Evolutionary conservation across 1,284 basidiomycete genomes (phyloP), one percentile per base, ranked within the genome.

Genomic region (Cutaneotrichosporon cavernicola): DNA sequence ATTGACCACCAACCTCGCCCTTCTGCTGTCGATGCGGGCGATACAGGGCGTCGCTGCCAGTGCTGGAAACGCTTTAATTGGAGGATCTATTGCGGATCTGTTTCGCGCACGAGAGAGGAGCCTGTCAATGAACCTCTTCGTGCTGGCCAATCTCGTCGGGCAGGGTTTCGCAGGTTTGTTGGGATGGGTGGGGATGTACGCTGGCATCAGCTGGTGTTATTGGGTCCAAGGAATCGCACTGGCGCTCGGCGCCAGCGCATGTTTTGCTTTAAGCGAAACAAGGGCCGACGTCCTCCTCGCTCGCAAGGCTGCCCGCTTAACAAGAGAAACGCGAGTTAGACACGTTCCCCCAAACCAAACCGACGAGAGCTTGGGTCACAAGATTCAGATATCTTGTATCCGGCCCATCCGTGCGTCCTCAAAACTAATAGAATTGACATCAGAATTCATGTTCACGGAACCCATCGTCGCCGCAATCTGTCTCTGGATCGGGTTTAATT

Each of bases 201-300:
- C 63, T 1, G 74, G 75, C 16, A 72, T 77, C 32, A 68, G 66
- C 51, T 79, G 77, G 77, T 69, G 71, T 22, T 79, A 75, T 40
- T 74, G 74, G 10, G 74, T 78, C 31, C 74, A 75, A 71, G 76
- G 64, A 1, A 65, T 79, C 18, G 57, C 67, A 6, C 69, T 71
- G 5, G 73, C 56, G 8, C 21, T 72, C 4, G 72, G 73, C 9
- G 73, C 74, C 49, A 38, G 72, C 7, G 61, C 76, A 53, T 76
- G 74, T 62, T 53, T 69, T 8, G 49, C 80, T 16, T 73, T 83
- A 16, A 66, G 70, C 18, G 80, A 82, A 58, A 79, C 80, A 40
- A 69, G 81, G 26, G 77, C 78, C 2, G 81, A 83, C 36, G 82
- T 83, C n/a, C 71, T 84, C 22, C 79, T 84, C n/a, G 70, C 73